These are phyloP conservation scores for Aspergillus sp. DNA, from an alignment of 2,329 filamentous ascomycete species.

Conservation along the genomic window DNA sequence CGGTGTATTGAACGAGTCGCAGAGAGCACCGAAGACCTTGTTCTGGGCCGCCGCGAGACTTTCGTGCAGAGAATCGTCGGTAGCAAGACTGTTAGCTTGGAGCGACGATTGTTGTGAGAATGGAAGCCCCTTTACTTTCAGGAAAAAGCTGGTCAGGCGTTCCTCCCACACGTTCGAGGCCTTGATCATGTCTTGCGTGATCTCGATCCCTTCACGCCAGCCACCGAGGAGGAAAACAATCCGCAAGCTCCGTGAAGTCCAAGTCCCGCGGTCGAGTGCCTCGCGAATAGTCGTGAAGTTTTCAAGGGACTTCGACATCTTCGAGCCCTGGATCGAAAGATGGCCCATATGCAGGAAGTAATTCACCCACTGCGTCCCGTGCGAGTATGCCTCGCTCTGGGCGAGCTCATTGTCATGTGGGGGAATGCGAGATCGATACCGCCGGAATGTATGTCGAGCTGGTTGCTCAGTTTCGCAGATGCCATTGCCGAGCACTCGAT, in stretches of 20 bases:
- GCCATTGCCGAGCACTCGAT: slow-evolving; percentile 98
- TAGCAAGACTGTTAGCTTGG: no score
- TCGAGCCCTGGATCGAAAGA: slow-evolving; percentile 75
- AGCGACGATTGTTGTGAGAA: slow-evolving; percentile 17
- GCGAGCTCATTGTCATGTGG: slow-evolving; percentile 86
- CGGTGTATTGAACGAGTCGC: slow-evolving; percentile 82
- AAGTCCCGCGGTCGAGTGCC: slow-evolving; percentile 58
- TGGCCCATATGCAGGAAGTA: slow-evolving; percentile 97
- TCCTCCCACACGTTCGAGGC: slow-evolving; percentile 71
- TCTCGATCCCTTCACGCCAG: slow-evolving; percentile 88
- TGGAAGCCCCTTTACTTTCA: slow-evolving; percentile 45
- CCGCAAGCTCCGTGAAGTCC: slow-evolving; percentile 69
- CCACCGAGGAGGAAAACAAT: slow-evolving; percentile 79
- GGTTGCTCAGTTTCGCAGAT: slow-evolving; percentile 69
- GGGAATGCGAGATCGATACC: slow-evolving; percentile 87
- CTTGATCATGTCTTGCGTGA: slow-evolving; percentile 70
- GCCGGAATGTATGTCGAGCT: slow-evolving; percentile 88
- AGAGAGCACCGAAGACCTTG: slow-evolving; percentile 56
- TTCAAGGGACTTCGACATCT: slow-evolving; percentile 94
- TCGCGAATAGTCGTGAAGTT: slow-evolving; percentile 92
- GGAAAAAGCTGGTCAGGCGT: slow-evolving; percentile 62
- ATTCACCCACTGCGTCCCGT: slow-evolving; percentile 68
- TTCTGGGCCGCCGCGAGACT: slow-evolving; percentile 47
- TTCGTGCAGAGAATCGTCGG: slow-evolving; percentile 31
- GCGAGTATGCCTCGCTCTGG: slow-evolving; percentile 79